Evolutionary conservation across 805 yeast species (phyloP), one percentile per base, ranked within the genome.

Genomic region (Cyberlindnera mrakii): DNA sequence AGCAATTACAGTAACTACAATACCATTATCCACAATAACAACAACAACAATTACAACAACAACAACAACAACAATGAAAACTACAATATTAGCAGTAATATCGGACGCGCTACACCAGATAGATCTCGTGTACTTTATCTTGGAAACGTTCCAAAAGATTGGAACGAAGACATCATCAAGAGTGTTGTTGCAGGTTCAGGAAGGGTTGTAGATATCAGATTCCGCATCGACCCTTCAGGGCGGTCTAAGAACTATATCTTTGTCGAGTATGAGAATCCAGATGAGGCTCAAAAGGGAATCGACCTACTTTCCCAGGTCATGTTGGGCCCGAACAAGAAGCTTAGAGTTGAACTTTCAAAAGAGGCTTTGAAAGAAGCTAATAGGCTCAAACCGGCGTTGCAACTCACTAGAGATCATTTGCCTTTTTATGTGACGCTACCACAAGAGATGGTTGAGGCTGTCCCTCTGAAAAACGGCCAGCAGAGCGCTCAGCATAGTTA

Each of bases 161-260:
- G 93, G 93, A 79, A 72, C 48, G 80, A 75, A 43, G 76, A 75
- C 40, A 75, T 72, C 14, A 67, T 84, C 30, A 75, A 78, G 41
- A 75, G 80, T 25, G 75, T 84, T 10, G 80, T 83, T 19, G 80
- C 85, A 42, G 90, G 90, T 1, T 71, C 85, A 9, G 93, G 93
- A 1, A 74, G 76, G 3, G 76, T 85, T 20, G 78, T 80, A 14
- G 86, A 80, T 49, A 82, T 83, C 8, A 71, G 86, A 51, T 45
- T 54, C 9, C 45, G 60, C 36, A 42, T 58, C 19, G 60, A 58
- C 33, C 54, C 59, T 1, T 68, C 73, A 10, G 78, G 80, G 10
- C 74, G 75, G 48, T 76, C 78, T 53, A 80, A 80, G 55, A 85
- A 85, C n/a, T 81, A 73, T 52, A 76, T 83, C 45, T 81, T 81